These are phyloP conservation scores for Candida vartiovaarae DNA, from an alignment of 805 yeast species.

Conservation along the genomic window DNA sequence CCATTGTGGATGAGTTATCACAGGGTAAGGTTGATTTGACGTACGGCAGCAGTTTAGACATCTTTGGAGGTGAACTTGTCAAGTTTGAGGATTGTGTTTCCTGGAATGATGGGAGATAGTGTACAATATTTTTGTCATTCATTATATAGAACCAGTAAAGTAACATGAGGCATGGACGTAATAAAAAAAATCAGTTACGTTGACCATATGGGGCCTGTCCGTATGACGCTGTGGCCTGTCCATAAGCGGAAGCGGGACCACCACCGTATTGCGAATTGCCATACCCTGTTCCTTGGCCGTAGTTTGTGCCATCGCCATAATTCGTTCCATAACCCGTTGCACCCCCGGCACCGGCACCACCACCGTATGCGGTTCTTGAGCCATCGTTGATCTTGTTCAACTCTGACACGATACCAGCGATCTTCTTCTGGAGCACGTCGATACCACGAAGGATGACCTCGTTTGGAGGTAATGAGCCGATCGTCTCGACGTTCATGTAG, in stretches of 20 bases:
- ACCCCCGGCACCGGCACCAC: conserved; percentile 18
- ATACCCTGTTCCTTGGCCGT: conserved; percentile 8
- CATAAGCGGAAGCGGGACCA: not conserved
- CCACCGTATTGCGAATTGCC: conserved; percentile 1
- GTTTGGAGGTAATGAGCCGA: conserved; percentile 82
- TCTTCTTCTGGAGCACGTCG: conserved; percentile 77
- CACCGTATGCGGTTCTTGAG: conserved; percentile 37
- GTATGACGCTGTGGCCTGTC: not conserved
- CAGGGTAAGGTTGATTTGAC: conserved; percentile 85
- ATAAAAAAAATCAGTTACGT: too few species aligned
- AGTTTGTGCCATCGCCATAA: conserved; percentile 26
- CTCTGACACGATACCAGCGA: conserved; percentile 80
- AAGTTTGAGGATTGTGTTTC: conserved; percentile 63
- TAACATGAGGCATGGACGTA: too few species aligned
- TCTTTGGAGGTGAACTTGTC: conserved; percentile 86
- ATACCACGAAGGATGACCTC: conserved; percentile 85
- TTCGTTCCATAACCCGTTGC: conserved; percentile 4
- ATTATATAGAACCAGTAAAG: too few species aligned
- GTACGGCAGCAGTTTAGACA: conserved; percentile 87
- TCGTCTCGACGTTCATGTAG: conserved; percentile 87
- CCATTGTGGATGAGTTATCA: conserved; percentile 59
- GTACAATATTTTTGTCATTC: too few species aligned
- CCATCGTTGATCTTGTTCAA: conserved; percentile 42
- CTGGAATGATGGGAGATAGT: conserved; percentile 49
- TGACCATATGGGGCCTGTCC: not conserved